Percentiles rank a stretch among this genome's conserved stretches.
These are phyloP conservation scores for Quillaja saponaria DNA, from an alignment of 306 rosid species.

Conservation along the genomic window DNA sequence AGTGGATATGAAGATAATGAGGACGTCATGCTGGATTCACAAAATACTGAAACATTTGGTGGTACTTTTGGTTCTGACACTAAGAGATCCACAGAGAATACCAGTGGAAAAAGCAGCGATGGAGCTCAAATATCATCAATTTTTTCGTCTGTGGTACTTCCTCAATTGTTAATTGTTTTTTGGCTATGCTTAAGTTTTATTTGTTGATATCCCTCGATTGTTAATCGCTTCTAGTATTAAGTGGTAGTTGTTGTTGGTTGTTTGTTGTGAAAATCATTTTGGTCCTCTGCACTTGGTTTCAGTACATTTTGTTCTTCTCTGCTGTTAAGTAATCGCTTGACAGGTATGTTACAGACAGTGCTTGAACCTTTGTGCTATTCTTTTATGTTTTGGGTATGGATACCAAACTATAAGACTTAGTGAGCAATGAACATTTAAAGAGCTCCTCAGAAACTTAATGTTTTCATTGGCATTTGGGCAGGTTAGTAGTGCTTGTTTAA, in stretches of 20 bases:
- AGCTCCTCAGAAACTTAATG: no score
- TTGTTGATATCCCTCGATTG: conserved; percentile 11
- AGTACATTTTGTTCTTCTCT: conserved; percentile 14
- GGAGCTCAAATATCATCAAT: conserved; percentile 52
- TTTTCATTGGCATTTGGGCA: no score
- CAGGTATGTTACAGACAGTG: no score
- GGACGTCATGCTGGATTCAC: conserved; percentile 58
- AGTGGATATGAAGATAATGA: conserved; percentile 68
- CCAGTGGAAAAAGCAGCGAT: conserved; percentile 49
- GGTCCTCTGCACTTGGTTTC: not conserved
- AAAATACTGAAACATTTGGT: conserved; percentile 73
- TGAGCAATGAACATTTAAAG: no score
- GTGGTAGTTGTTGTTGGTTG: conserved; percentile 23
- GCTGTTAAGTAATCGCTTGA: not conserved
- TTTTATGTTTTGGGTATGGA: no score
- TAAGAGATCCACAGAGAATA: conserved; percentile 45
- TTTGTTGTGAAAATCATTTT: conserved; percentile 8
- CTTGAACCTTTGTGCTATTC: no score
- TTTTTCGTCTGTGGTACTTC: conserved; percentile 56
- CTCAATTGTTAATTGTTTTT: conserved; percentile 21
- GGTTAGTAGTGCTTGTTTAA: no score
- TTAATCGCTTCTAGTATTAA: conserved; percentile 1
- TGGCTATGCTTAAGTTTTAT: not conserved
- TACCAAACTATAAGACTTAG: no score
- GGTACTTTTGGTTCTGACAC: conserved; percentile 43